These are phyloP conservation scores for Aspergillus flavus DNA, from an alignment of 2,329 filamentous ascomycete species.

Conservation along the genomic window DNA sequence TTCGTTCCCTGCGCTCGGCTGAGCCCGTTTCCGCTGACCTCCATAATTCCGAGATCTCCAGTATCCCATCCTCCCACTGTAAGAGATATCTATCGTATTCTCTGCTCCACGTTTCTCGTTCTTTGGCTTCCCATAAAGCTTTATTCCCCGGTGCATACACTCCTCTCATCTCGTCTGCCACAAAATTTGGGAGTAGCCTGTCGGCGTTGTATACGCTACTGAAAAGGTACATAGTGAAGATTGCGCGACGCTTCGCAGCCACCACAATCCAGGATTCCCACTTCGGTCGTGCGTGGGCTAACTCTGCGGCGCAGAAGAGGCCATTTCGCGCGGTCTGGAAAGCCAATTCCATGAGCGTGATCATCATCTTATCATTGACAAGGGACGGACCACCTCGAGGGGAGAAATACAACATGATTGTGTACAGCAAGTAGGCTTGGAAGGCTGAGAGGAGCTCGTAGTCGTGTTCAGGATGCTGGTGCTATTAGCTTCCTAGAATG, in stretches of 20 bases:
- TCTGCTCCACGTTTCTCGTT: constrained; percentile 45
- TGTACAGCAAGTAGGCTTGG: constrained; percentile 59
- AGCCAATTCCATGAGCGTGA: constrained; percentile 56
- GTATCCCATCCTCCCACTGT: constrained; percentile 45
- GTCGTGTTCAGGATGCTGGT: constrained; percentile 15
- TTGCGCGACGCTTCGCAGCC: constrained; percentile 55
- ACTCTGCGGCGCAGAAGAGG: constrained; percentile 50
- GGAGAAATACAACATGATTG: constrained; percentile 52
- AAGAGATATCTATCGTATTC: constrained; percentile 48
- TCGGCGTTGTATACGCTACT: constrained; percentile 52
- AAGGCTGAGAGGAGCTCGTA: constrained; percentile 48
- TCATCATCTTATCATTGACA: constrained; percentile 48
- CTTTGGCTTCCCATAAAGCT: constrained; percentile 47
- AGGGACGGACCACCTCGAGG: constrained; percentile 26
- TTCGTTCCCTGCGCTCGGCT: constrained; percentile 37
- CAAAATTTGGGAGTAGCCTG: constrained; percentile 50
- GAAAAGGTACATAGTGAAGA: constrained; percentile 58
- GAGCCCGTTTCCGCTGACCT: constrained; percentile 38
- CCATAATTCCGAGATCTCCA: constrained; percentile 58
- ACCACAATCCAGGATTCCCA: constrained; percentile 60
- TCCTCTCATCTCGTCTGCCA: constrained; percentile 53
- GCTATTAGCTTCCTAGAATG: constrained; percentile 12
- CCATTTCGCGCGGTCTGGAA: constrained; percentile 44
- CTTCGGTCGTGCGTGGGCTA: constrained; percentile 40
- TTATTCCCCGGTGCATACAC: constrained; percentile 48